These are phyloP conservation scores for Entoloma clypeatum DNA, from an alignment of 1,284 basidiomycete genomes.

Conservation along the genomic window DNA sequence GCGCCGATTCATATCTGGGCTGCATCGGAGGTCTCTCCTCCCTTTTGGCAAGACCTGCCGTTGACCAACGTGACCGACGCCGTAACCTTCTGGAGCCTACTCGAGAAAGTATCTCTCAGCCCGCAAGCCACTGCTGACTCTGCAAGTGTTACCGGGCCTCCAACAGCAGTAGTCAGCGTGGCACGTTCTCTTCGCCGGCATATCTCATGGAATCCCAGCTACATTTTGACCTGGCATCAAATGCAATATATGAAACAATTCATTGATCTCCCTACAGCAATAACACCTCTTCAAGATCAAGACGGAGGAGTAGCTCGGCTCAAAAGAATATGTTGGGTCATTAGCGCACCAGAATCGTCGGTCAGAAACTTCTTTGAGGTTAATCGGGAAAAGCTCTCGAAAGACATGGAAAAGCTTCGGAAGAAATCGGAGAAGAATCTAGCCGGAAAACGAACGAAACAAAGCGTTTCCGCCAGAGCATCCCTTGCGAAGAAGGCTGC, in stretches of 20 bases:
- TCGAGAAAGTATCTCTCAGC: slow-evolving; percentile 44
- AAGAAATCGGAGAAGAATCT: slow-evolving; percentile 25
- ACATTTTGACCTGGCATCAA: slow-evolving; percentile 65
- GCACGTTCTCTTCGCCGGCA: slow-evolving; percentile 47
- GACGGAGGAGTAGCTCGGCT: slow-evolving; percentile 38
- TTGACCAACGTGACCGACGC: slow-evolving; percentile 38
- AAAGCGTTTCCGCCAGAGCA: slow-evolving; percentile 43
- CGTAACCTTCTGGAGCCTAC: slow-evolving; percentile 51
- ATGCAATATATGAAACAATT: slow-evolving; percentile 56
- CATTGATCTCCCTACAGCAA: slow-evolving; percentile 39
- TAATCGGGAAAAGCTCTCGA: slow-evolving; percentile 35
- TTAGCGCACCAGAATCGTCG: slow-evolving; percentile 51
- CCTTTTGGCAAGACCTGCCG: slow-evolving; percentile 48
- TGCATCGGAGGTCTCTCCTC: slow-evolving; percentile 46
- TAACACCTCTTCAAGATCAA: slow-evolving; percentile 48
- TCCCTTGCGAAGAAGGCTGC: slow-evolving; percentile 54
- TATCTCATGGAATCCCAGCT: slow-evolving; percentile 57
- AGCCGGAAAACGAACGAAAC: slow-evolving; percentile 32
- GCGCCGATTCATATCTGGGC: slow-evolving; percentile 59
- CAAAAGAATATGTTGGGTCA: slow-evolving; percentile 46
- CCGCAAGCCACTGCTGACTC: slow-evolving; percentile 17
- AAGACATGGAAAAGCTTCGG: slow-evolving; percentile 42
- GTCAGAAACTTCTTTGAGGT: slow-evolving; percentile 45
- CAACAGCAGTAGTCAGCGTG: slow-evolving; percentile 26
- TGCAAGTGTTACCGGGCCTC: slow-evolving; percentile 20